Percentiles rank a stretch among this genome's conserved stretches.
Evolutionary conservation across 1,139 yeast genomes (phyloP).

Genomic region (Hanseniaspora sp.): DNA sequence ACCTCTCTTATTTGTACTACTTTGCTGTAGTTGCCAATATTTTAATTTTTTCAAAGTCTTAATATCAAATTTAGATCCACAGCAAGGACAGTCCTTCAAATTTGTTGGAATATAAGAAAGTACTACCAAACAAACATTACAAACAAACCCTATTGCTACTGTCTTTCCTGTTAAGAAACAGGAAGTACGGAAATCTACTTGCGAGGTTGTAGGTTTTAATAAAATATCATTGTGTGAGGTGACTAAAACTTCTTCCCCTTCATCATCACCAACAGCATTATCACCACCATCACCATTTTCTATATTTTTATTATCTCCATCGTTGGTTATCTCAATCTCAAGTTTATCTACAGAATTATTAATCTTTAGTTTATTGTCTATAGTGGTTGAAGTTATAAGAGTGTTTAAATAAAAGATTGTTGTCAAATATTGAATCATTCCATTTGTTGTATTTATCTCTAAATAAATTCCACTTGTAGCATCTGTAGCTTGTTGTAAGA

Average conservation of each 20-base stretch:
- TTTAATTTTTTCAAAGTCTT: constrained; percentile 45
- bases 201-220: constrained; percentile 71
- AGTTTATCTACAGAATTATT: constrained; percentile 10
- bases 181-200: constrained; percentile 88
- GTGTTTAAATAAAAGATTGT: constrained; percentile 26
- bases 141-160: constrained; percentile 87
- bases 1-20: constrained; percentile 37
- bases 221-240: constrained; percentile 67
- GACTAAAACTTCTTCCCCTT: constrained; percentile 41
- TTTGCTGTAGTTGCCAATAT: constrained; percentile 13
- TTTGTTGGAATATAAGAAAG: constrained; percentile 43
- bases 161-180: constrained; percentile 82
- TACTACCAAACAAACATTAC: constrained; percentile 83
- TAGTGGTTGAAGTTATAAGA: constrained; percentile 9
- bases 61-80: constrained; percentile 51
- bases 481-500: constrained; percentile 90
- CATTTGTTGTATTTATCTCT: constrained; percentile 61
- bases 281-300: too few relatives aligned
- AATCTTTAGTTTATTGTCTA: constrained; percentile 12
- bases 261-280: too few relatives aligned
- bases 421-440: constrained; percentile 60
- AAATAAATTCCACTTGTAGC: constrained; percentile 87
- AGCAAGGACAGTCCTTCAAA: constrained; percentile 49
- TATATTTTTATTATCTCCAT: constrained; percentile 31
- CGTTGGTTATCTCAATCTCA: not conserved